Conservation (phyloP, 495 filamentous ascomycete genomes). For the Amphirosellinia nigrospora region DNA sequence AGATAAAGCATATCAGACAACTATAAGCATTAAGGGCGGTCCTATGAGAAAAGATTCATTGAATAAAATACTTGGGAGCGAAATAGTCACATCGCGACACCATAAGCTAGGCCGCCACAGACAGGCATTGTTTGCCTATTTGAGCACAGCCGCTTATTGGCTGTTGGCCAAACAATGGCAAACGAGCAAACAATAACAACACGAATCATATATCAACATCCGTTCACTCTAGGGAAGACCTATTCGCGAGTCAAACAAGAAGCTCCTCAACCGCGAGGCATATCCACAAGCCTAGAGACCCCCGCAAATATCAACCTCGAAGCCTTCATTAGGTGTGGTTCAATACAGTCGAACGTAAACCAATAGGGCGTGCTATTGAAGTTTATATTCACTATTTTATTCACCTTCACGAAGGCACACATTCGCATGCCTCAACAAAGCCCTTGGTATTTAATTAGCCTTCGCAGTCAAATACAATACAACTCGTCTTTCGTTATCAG, state of each 20-base stretch:
- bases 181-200: neutral
- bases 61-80: neutral
- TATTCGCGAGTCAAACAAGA: neutral
- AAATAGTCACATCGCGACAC: too few species aligned
- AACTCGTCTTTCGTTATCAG: neutral
- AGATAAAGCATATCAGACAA: too few species aligned
- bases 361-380: neutral
- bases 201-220: too few species aligned
- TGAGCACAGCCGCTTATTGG: neutral
- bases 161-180: neutral
- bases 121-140: slow-evolving; percentile 1
- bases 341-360: neutral
- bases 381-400: neutral
- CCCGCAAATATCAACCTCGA: neutral
- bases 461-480: too few species aligned
- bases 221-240: neutral
- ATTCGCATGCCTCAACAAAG: too few species aligned
- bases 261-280: neutral
- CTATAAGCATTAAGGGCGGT: neutral
- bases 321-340: neutral
- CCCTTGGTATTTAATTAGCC: too few species aligned
- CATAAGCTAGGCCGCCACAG: neutral
- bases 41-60: too few species aligned
- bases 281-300: neutral
- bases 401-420: too few species aligned